phyloP scores from a whole-genome alignment of 352 stramenopile species.

The Phytophthora pini region DNA sequence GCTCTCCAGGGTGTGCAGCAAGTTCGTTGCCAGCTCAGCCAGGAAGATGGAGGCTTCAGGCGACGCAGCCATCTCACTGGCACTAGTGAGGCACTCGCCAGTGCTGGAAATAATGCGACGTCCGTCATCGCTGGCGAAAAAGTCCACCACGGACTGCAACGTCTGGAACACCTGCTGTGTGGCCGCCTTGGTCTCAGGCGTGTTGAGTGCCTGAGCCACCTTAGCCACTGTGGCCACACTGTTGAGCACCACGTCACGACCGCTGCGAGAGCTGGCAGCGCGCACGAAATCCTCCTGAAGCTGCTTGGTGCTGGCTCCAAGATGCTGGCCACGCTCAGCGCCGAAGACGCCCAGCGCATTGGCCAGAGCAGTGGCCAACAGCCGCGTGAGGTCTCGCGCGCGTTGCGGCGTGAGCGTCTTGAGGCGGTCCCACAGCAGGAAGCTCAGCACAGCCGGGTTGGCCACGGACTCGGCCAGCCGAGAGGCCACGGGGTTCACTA shows the following conservation, averaged over 20 bases:
- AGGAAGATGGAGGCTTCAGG: conserved; percentile 80
- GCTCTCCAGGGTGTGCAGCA: conserved; percentile 71
- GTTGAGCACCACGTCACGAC: conserved; percentile 72
- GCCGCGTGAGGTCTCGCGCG: conserved; percentile 69
- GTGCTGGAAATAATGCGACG: conserved; percentile 62
- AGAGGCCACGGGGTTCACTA: conserved; percentile 64
- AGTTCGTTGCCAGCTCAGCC: conserved; percentile 74
- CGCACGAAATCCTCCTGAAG: conserved; percentile 63
- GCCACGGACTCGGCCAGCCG: conserved; percentile 70
- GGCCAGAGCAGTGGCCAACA: conserved; percentile 59
- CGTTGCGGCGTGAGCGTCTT: conserved; percentile 81
- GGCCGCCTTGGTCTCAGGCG: conserved; percentile 69
- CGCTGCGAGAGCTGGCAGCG: conserved; percentile 55
- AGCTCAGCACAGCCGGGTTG: conserved; percentile 80
- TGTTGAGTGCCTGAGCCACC: conserved; percentile 74
- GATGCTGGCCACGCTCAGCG: conserved; percentile 52
- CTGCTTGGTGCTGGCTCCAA: conserved; percentile 42
- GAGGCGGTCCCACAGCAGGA: conserved; percentile 72
- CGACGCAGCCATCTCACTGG: conserved; percentile 68
- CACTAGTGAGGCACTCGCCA: conserved; percentile 54
- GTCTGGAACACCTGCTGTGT: conserved; percentile 69
- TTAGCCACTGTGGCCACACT: conserved; percentile 67
- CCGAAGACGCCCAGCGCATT: conserved; percentile 65
- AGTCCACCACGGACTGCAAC: conserved; percentile 75
- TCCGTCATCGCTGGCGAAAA: conserved; percentile 71